These are phyloP conservation scores for Scutellaria galericulata DNA, from an alignment of 257 asterid genomes.

Conservation along the genomic window DNA sequence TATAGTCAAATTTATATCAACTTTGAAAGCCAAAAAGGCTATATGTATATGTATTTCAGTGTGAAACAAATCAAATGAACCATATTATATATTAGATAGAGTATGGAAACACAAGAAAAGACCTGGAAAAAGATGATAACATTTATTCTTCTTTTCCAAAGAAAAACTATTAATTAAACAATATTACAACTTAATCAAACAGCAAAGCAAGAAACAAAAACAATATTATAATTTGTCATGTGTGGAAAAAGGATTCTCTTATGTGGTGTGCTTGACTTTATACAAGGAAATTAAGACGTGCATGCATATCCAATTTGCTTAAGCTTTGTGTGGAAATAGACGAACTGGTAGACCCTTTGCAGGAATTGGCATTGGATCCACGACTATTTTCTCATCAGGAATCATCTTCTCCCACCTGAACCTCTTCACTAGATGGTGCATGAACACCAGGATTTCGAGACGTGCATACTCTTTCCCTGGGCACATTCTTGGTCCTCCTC, in stretches of 20 bases:
- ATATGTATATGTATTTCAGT: too few species aligned
- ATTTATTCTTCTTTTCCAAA: too few species aligned
- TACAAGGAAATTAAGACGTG: background rate
- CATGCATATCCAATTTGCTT: background rate
- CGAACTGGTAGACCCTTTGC: constrained; percentile 43
- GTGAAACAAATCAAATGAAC: too few species aligned
- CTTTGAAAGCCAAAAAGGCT: too few species aligned
- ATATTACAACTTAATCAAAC: background rate
- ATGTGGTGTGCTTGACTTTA: background rate
- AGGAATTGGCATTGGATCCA: constrained; percentile 46
- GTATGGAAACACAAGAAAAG: background rate
- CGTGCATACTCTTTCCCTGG: constrained; percentile 45
- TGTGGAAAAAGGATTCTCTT: background rate
- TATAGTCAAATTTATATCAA: too few species aligned
- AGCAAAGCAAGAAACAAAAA: background rate
- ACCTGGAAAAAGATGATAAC: background rate
- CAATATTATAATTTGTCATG: background rate
- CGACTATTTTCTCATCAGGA: constrained; percentile 42
- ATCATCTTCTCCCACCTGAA: constrained; percentile 36
- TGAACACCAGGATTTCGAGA: constrained; percentile 42
- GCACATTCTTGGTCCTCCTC: constrained; percentile 46
- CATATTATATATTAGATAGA: background rate
- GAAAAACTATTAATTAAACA: constrained; percentile 4
- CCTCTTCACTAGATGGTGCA: constrained; percentile 42
- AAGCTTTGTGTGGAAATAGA: constrained; percentile 28